These are phyloP conservation scores for Bacidia rubella DNA, from an alignment of 495 filamentous ascomycete genomes.

Conservation along the genomic window DNA sequence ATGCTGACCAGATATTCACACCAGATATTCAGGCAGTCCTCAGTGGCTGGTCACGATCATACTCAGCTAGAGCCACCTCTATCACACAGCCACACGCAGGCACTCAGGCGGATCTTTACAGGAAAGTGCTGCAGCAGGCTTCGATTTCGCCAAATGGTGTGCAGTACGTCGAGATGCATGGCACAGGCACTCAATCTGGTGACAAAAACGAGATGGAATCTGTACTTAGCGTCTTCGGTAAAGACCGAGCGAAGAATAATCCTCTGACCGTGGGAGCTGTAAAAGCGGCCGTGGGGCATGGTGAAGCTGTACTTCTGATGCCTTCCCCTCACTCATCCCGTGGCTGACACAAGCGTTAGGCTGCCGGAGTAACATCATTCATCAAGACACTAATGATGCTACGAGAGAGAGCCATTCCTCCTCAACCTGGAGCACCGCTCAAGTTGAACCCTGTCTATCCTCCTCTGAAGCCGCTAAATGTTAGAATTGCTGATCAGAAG, in stretches of 20 bases:
- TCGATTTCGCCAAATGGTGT: slow-evolving; percentile 35
- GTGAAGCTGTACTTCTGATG: slow-evolving; percentile 25
- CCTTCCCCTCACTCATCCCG: no score
- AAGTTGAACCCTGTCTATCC: slow-evolving; percentile 26
- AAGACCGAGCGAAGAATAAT: slow-evolving; percentile 32
- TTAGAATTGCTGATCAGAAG: slow-evolving; percentile 24
- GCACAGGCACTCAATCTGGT: slow-evolving; percentile 33
- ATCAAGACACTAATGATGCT: slow-evolving; percentile 27
- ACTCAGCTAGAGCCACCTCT: slow-evolving; percentile 30
- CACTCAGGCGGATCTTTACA: slow-evolving; percentile 31
- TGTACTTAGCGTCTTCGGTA: slow-evolving; percentile 21
- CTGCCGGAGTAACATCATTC: slow-evolving; percentile 21
- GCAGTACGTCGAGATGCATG: slow-evolving; percentile 37
- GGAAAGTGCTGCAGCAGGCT: slow-evolving; percentile 30
- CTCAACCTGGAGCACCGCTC: slow-evolving; percentile 31
- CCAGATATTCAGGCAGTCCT: slow-evolving; percentile 29
- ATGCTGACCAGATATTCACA: slow-evolving; percentile 27
- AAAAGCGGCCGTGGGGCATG: slow-evolving; percentile 44
- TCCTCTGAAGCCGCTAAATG: slow-evolving; percentile 19
- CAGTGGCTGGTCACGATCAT: slow-evolving; percentile 24
- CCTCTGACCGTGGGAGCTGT: slow-evolving; percentile 56
- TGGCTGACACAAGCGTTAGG: slow-evolving; percentile 1
- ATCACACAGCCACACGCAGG: slow-evolving; percentile 36
- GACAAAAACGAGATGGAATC: slow-evolving; percentile 24
- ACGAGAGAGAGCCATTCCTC: slow-evolving; percentile 24